Evolutionary conservation across 495 filamentous ascomycete genomes (phyloP).

Genomic region (Xylaria scruposa): DNA sequence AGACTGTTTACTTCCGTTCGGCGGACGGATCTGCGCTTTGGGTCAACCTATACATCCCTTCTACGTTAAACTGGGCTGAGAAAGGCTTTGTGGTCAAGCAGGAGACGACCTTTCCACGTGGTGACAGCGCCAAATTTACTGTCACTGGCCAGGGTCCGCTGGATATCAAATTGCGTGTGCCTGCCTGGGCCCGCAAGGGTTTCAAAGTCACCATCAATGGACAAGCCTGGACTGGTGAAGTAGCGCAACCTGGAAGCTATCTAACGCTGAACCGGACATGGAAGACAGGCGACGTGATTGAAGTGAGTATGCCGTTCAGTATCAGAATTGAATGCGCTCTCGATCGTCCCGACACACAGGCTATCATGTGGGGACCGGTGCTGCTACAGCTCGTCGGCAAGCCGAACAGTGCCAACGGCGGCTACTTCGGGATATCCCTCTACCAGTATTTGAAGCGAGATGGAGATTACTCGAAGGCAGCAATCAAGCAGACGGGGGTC

Average conservation of each 20-base stretch:
- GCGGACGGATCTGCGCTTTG: constrained; percentile 40
- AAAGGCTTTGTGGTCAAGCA: constrained; percentile 40
- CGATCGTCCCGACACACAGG: constrained; percentile 39
- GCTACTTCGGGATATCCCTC: constrained; percentile 29
- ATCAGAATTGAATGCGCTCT: constrained; percentile 38
- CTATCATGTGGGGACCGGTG: constrained; percentile 40
- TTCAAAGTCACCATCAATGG: constrained; percentile 40
- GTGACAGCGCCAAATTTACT: constrained; percentile 36
- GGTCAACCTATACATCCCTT: constrained; percentile 44
- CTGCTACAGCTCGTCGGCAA: constrained; percentile 35
- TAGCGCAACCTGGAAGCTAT: constrained; percentile 36
- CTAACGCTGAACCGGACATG: constrained; percentile 38
- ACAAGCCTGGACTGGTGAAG: constrained; percentile 17
- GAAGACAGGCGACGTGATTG: constrained; percentile 40
- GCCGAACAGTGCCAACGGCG: constrained; percentile 24
- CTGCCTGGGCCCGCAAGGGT: constrained; percentile 39
- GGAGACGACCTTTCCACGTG: constrained; percentile 38
- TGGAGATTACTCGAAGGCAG: constrained; percentile 29
- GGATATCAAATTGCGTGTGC: constrained; percentile 42
- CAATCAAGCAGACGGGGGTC: constrained; percentile 27
- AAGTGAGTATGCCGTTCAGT: constrained; percentile 40
- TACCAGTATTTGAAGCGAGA: constrained; percentile 35
- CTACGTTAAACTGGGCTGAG: constrained; percentile 39
- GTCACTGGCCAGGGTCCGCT: constrained; percentile 37
- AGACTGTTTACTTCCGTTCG: constrained; percentile 41